Conservation (phyloP, 768 basidiomycete species). For the Lyophyllum semitale region DNA sequence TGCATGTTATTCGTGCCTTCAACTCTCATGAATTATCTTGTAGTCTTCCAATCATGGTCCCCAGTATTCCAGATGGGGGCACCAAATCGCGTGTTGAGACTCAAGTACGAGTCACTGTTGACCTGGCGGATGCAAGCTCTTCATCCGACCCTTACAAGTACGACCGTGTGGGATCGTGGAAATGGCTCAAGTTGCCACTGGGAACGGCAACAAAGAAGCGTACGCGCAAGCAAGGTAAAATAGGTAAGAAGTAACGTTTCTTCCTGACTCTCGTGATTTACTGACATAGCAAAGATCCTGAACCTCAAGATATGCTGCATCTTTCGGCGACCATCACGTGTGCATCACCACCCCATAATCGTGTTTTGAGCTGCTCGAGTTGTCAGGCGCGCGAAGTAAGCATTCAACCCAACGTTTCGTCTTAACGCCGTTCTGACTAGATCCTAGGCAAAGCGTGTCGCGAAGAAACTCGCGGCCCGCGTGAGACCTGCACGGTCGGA, state of each 20-base stretch:
- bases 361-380: constrained; percentile 82
- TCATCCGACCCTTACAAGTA: constrained; percentile 65
- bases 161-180: constrained; percentile 87
- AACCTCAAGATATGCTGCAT: constrained; percentile 68
- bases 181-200: constrained; percentile 78
- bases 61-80: constrained; percentile 79
- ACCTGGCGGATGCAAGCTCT: constrained; percentile 71
- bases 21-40: constrained; percentile 12
- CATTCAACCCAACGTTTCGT: constrained; percentile 3
- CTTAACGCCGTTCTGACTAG: constrained; percentile 7
- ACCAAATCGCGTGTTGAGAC: constrained; percentile 96
- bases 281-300: constrained; percentile 52
- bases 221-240: constrained; percentile 82
- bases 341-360: constrained; percentile 75
- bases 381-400: constrained; percentile 85
- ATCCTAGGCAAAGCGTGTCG: constrained; percentile 80
- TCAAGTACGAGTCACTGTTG: constrained; percentile 83
- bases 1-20: constrained; percentile 1
- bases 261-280: constrained; percentile 13
- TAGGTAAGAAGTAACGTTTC: constrained; percentile 48
- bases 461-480: constrained; percentile 84
- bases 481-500: constrained; percentile 78
- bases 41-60: constrained; percentile 81
- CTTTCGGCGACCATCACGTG: constrained; percentile 77
- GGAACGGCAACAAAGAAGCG: constrained; percentile 85